Evolutionary conservation across 768 basidiomycete genomes (phyloP), one percentile per base, ranked within the genome.

Genomic region (Guyanaporus albipodus): DNA sequence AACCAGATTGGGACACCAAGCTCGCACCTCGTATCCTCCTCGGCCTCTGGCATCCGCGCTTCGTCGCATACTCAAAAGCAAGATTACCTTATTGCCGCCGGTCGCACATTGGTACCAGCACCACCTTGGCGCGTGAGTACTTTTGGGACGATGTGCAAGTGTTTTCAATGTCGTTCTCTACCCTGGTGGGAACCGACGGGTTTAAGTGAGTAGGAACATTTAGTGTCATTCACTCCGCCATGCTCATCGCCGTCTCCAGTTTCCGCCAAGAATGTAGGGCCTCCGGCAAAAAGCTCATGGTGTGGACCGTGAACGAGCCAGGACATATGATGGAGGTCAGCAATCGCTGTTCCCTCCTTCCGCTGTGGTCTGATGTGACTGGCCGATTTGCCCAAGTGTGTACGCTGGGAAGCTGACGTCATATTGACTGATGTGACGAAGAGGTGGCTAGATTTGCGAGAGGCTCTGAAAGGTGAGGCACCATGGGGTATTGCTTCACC

Each of bases 291-390:
- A 76, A 76, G 55, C 56, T 98, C 46, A 85, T 94, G 79, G 91
- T 92, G 4, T 97, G 94, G 96, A 99, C 96, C 0, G 95, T 98
- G 22, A 99, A 99, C 60, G 77, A 84, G 37, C 82, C 82, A 9
- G 81, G 80, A 44, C 83, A 91, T 60, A 91, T 92, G 90, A 87
- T 90, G 77, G 89, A 92, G 80, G 88, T 83, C 23, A 34, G 79
- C 66, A 6, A 24, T 41, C 40, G 22, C 22, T 26, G 19, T 36
- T n/a, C n/a, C n/a, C n/a, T n/a, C n/a, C 19, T 44, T 18, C 8
- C 40, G 8, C 11, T 21, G 29, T 23, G 15, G 26, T 42, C 22
- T 10, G 24, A 18, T 19, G 2, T 45, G 27, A 29, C 50, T 44
- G 15, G 48, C 43, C 40, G 35, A 48, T 27, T 14, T 34, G 43